Percentiles rank a stretch among this genome's conserved stretches.
Conservation (phyloP, 2,329 filamentous ascomycete genomes). For the Gremmenia infestans region DNA sequence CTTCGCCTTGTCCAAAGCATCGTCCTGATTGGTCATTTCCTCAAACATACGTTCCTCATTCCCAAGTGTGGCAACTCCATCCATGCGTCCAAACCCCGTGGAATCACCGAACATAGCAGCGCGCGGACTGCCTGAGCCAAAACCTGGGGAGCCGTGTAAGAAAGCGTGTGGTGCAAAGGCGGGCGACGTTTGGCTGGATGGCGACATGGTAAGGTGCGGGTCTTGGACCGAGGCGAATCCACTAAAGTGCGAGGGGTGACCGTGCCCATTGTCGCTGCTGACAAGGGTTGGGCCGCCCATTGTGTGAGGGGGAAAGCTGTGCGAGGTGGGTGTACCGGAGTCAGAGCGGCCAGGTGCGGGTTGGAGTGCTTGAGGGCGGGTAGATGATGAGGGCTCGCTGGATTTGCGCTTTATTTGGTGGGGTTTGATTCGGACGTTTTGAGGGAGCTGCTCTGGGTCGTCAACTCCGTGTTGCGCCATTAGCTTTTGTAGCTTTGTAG, state of each 20-base stretch:
- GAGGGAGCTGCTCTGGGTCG: slow-evolving; percentile 84
- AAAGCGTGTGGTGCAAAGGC: slow-evolving; percentile 31
- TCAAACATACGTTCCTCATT: slow-evolving; percentile 28
- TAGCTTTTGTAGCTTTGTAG: slow-evolving; percentile 94
- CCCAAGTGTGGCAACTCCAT: slow-evolving; percentile 19
- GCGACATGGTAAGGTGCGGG: slow-evolving; percentile 24
- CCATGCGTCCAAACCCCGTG: slow-evolving; percentile 25
- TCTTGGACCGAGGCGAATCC: slow-evolving; percentile 20
- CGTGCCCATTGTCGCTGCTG: slow-evolving; percentile 24
- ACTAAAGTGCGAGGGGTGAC: slow-evolving; percentile 24
- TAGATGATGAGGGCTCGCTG: slow-evolving; percentile 27
- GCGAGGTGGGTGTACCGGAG: slow-evolving; percentile 27
- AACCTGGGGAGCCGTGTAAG: slow-evolving; percentile 23
- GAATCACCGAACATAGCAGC: slow-evolving; percentile 25
- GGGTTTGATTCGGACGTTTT: slow-evolving; percentile 44
- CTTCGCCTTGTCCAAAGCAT: slow-evolving; percentile 23
- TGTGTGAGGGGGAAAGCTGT: slow-evolving; percentile 22
- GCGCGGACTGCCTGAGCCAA: slow-evolving; percentile 13
- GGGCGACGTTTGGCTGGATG: slow-evolving; percentile 20
- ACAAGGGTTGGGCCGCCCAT: slow-evolving; percentile 25
- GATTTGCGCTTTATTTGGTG: slow-evolving; percentile 31
- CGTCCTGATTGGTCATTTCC: slow-evolving; percentile 28
- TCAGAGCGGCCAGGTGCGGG: slow-evolving; percentile 30
- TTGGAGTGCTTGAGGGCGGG: slow-evolving; percentile 25
- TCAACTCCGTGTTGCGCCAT: slow-evolving; percentile 84